Conservation (phyloP, 2,329 filamentous ascomycete species). For the Aspergillus sp. region DNA sequence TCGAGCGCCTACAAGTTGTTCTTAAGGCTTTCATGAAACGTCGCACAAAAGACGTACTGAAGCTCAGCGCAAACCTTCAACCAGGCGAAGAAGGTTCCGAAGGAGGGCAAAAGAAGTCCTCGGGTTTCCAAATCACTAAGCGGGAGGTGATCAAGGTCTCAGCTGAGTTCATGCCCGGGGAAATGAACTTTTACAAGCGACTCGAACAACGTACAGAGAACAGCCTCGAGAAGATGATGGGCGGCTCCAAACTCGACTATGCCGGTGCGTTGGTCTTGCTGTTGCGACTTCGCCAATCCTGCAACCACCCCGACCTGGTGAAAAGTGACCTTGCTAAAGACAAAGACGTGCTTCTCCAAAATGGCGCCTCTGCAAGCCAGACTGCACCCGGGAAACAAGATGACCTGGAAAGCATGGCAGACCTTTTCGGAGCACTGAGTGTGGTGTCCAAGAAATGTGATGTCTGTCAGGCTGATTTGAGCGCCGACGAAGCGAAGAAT, state of each 20-base stretch:
- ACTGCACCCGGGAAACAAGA: slow-evolving; percentile 52
- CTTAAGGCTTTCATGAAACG: slow-evolving; percentile 96
- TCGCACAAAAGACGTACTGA: slow-evolving; percentile 96
- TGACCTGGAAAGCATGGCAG: slow-evolving; percentile 79
- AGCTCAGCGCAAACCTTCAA: slow-evolving; percentile 77
- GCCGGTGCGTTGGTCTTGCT: slow-evolving; percentile 90
- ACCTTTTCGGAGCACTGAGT: slow-evolving; percentile 80
- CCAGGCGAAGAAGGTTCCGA: slow-evolving; percentile 62
- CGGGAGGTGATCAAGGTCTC: slow-evolving; percentile 81
- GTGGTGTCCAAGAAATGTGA: slow-evolving; percentile 77
- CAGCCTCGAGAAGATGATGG: slow-evolving; percentile 87
- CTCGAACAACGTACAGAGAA: slow-evolving; percentile 82
- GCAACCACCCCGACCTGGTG: slow-evolving; percentile 88
- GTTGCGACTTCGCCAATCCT: slow-evolving; percentile 86
- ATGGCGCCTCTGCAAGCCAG: slow-evolving; percentile 50
- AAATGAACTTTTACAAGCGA: slow-evolving; percentile 81
- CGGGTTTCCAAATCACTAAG: slow-evolving; percentile 85
- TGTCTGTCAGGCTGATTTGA: slow-evolving; percentile 72
- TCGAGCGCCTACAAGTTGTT: slow-evolving; percentile 78
- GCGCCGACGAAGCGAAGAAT: slow-evolving; percentile 52
- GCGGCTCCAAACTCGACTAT: slow-evolving; percentile 75
- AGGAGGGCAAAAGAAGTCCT: slow-evolving; percentile 48
- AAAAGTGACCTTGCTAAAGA: slow-evolving; percentile 83
- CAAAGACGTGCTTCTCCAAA: slow-evolving; percentile 75
- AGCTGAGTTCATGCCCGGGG: slow-evolving; percentile 73